Percentiles rank a stretch among this genome's conserved stretches.
These are phyloP conservation scores for Lathyrus sativus DNA, from an alignment of 306 rosid species.

Conservation along the genomic window DNA sequence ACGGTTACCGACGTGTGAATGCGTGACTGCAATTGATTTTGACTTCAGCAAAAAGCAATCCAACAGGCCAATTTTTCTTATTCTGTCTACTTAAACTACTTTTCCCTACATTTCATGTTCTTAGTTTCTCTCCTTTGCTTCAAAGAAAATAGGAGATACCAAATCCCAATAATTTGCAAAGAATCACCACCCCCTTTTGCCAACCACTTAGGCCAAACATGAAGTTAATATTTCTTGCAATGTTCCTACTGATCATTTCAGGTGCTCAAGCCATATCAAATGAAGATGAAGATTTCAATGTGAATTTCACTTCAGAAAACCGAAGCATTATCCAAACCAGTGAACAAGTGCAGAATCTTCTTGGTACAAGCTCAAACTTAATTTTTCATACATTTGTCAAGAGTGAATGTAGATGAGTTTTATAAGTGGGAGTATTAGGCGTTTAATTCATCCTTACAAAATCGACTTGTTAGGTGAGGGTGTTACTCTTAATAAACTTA, in stretches of 20 bases:
- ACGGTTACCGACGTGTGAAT: no score
- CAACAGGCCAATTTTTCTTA: background rate
- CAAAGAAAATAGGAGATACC: background rate
- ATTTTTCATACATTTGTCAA: background rate
- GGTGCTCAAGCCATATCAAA: conserved; percentile 14
- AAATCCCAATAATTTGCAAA: background rate
- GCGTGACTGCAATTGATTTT: no score
- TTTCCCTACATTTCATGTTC: background rate
- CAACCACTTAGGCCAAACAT: background rate
- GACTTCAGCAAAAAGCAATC: no score
- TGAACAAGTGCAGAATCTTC: conserved; percentile 18
- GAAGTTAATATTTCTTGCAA: conserved; percentile 28
- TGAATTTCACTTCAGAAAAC: conserved; percentile 26
- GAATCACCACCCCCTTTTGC: background rate
- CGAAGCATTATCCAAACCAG: conserved; percentile 21
- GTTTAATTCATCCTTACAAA: no score
- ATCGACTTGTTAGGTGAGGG: background rate
- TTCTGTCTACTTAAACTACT: background rate
- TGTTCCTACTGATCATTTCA: conserved; percentile 26
- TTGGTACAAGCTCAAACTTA: conserved; percentile 16
- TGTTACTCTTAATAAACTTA: background rate
- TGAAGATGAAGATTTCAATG: background rate
- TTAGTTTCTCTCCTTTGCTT: background rate
- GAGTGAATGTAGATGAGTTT: background rate
- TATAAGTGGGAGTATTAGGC: background rate